Evolutionary conservation across 176 grass and related monocot genomes (phyloP).

Genomic region (Otatea glauca): DNA sequence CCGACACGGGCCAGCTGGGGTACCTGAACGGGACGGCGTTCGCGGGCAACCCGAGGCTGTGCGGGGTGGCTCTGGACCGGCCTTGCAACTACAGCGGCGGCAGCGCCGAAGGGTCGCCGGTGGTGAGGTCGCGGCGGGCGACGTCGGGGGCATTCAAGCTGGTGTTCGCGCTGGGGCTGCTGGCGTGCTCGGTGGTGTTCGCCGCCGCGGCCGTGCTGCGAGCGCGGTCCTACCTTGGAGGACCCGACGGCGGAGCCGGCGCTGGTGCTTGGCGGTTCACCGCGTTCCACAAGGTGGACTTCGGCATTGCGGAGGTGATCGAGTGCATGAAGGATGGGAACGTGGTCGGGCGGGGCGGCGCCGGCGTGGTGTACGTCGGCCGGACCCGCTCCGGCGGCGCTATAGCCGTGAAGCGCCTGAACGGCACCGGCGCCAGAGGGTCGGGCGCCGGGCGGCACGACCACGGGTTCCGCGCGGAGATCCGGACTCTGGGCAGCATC

Average conservation of each 20-base stretch:
- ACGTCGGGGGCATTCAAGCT: slow-evolving; percentile 62
- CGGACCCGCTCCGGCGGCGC: slow-evolving; percentile 43
- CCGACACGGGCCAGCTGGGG: slow-evolving; percentile 67
- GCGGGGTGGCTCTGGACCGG: slow-evolving; percentile 51
- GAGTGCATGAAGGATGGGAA: slow-evolving; percentile 97
- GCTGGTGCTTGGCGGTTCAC: slow-evolving; percentile 65
- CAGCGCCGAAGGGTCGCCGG: not conserved
- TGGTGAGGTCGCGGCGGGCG: not conserved
- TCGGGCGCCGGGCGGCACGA: slow-evolving; percentile 40
- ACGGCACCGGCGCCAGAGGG: not conserved
- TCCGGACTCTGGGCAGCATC: slow-evolving; percentile 87
- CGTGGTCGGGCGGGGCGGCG: slow-evolving; percentile 88
- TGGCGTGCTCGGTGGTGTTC: slow-evolving; percentile 79
- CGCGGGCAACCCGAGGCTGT: slow-evolving; percentile 72
- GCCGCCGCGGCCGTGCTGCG: slow-evolving; percentile 66
- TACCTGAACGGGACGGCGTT: slow-evolving; percentile 87
- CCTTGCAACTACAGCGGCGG: slow-evolving; percentile 41
- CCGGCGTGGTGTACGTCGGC: slow-evolving; percentile 76
- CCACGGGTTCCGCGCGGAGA: slow-evolving; percentile 86
- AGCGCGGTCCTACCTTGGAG: slow-evolving; percentile 52
- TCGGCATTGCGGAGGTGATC: slow-evolving; percentile 78
- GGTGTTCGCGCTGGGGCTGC: slow-evolving; percentile 75
- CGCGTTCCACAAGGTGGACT: slow-evolving; percentile 87
- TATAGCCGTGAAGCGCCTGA: slow-evolving; percentile 89
- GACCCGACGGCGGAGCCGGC: rapidly evolving